Percentiles rank a stretch among this genome's conserved stretches.
These are phyloP conservation scores for Chaetomium strumarium DNA, from an alignment of 2,329 filamentous ascomycete species.

Conservation along the genomic window DNA sequence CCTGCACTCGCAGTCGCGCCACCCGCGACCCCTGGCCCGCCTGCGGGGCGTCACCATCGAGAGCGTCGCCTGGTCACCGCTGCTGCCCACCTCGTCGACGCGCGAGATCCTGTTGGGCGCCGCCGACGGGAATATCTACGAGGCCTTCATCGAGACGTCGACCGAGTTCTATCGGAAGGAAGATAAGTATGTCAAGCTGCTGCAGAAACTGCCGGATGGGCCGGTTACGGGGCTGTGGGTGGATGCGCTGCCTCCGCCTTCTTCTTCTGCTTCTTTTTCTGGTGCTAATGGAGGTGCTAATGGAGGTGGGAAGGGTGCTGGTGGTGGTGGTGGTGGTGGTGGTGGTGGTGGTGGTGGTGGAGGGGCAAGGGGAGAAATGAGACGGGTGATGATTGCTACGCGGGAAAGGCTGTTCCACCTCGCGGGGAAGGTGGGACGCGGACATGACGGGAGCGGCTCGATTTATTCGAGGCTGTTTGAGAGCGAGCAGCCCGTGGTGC, in stretches of 20 bases:
- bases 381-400: slow-evolving; percentile 79
- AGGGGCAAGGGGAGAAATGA: neutral
- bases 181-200: slow-evolving; percentile 80
- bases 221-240: slow-evolving; percentile 82
- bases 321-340: neutral
- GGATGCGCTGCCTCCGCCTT: slow-evolving; percentile 40
- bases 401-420: slow-evolving; percentile 74
- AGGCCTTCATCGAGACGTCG: slow-evolving; percentile 88
- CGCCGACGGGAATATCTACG: slow-evolving; percentile 91
- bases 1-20: slow-evolving; percentile 88
- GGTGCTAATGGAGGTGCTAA: too few species aligned
- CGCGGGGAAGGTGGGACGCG: slow-evolving; percentile 66
- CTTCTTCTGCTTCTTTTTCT: too few species aligned
- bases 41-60: slow-evolving; percentile 85
- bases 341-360: neutral
- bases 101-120: slow-evolving; percentile 89
- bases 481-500: slow-evolving; percentile 68
- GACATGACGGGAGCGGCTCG: slow-evolving; percentile 73
- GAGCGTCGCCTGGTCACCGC: slow-evolving; percentile 90
- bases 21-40: slow-evolving; percentile 73
- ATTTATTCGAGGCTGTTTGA: slow-evolving; percentile 89
- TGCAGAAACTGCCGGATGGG: slow-evolving; percentile 78
- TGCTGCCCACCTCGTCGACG: slow-evolving; percentile 85
- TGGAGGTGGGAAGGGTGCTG: too few species aligned
- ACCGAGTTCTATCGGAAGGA: slow-evolving; percentile 94